Percentiles rank a stretch among this genome's conserved stretches.
phyloP scores from a whole-genome alignment of 257 asterid genomes.

The Plantago ovata region DNA sequence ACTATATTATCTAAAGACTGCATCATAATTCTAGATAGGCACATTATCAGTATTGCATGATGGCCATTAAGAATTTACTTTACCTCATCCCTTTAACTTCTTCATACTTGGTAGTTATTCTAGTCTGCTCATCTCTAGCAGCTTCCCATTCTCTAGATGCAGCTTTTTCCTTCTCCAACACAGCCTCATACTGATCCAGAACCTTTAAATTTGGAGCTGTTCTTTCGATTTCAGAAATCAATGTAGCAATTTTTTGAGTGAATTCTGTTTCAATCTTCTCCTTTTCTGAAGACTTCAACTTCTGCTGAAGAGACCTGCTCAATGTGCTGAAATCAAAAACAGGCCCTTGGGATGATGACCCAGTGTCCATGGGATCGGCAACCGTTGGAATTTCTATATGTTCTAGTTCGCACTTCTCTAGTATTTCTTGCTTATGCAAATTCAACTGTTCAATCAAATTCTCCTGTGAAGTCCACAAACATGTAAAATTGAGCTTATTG shows the following conservation, averaged over 20 bases:
- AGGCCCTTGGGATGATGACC: slow-evolving; percentile 40
- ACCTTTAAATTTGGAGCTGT: slow-evolving; percentile 95
- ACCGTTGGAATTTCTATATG: slow-evolving; percentile 65
- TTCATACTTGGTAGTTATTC: slow-evolving; percentile 63
- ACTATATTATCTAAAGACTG: too few species aligned
- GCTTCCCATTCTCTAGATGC: slow-evolving; percentile 85
- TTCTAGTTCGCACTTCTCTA: slow-evolving; percentile 89
- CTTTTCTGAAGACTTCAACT: slow-evolving; percentile 65
- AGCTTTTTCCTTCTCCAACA: slow-evolving; percentile 69
- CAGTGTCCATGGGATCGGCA: slow-evolving; percentile 83
- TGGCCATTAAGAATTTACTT: background rate
- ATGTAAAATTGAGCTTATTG: slow-evolving; percentile 8
- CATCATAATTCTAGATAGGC: too few species aligned
- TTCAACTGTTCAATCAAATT: slow-evolving; percentile 77
- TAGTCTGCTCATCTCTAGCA: slow-evolving; percentile 82
- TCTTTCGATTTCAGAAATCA: slow-evolving; percentile 78
- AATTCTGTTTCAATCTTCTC: slow-evolving; percentile 90
- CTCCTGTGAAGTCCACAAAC: slow-evolving; percentile 50
- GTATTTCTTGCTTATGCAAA: slow-evolving; percentile 70
- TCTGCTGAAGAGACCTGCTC: slow-evolving; percentile 71
- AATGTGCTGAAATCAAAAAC: slow-evolving; percentile 73
- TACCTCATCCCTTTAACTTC: slow-evolving; percentile 73
- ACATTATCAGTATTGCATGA: too few species aligned
- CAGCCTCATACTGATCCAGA: slow-evolving; percentile 81
- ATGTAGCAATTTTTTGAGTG: slow-evolving; percentile 58